Conservation (phyloP, 495 filamentous ascomycete species). For the Aspergillus homomorphus region DNA sequence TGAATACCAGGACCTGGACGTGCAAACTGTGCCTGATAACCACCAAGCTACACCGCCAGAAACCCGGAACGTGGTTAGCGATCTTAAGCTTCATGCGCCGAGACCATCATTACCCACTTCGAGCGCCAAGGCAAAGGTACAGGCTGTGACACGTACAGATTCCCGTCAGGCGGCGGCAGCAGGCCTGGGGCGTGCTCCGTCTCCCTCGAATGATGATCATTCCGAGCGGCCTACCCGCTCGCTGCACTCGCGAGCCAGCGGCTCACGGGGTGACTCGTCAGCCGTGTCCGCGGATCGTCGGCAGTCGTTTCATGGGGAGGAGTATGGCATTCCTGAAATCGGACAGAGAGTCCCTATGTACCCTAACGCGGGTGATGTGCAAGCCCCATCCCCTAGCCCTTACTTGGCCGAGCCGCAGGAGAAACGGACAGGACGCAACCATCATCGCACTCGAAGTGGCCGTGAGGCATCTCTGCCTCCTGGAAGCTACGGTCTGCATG, state of each 20-base stretch:
- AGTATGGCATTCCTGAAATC: conserved; percentile 87
- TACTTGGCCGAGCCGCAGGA: conserved; percentile 40
- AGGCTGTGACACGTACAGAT: conserved; percentile 83
- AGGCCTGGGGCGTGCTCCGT: conserved; percentile 67
- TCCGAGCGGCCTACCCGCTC: conserved; percentile 51
- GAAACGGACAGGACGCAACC: conserved; percentile 58
- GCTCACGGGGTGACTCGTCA: conserved; percentile 54
- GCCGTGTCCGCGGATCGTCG: conserved; percentile 47
- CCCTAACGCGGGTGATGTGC: conserved; percentile 89
- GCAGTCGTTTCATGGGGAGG: conserved; percentile 57
- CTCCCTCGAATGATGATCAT: conserved; percentile 57
- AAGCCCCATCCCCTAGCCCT: conserved; percentile 87
- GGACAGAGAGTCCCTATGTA: conserved; percentile 91
- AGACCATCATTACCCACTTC: conserved; percentile 76
- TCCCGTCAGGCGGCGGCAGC: conserved; percentile 77
- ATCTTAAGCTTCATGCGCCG: conserved; percentile 86
- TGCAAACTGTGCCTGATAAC: conserved; percentile 33
- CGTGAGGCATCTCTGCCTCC: conserved; percentile 61
- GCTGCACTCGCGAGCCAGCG: conserved; percentile 42
- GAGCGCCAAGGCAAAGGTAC: conserved; percentile 75
- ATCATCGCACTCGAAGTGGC: conserved; percentile 62
- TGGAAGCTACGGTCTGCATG: conserved; percentile 82
- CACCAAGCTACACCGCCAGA: conserved; percentile 54
- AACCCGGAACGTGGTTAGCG: conserved; percentile 72
- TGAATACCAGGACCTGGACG: conserved; percentile 71